Conservation (phyloP, 257 asterid species). For the Nicotiana knightiana region DNA sequence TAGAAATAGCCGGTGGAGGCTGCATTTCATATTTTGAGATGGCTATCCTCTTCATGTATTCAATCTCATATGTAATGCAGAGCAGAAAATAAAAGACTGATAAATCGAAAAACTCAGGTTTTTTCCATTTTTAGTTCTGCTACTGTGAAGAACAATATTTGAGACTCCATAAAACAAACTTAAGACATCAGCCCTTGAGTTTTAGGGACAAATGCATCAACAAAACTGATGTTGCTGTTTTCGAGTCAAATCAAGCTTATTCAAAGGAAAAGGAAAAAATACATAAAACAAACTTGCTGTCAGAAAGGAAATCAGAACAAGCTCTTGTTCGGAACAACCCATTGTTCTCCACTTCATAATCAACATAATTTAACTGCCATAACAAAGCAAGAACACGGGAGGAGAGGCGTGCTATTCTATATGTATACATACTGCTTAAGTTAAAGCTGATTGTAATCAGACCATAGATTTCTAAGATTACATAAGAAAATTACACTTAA, state of each 20-base stretch:
- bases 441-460: background rate
- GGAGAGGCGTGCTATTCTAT: background rate
- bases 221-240: background rate
- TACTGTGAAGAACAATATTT: too few species aligned
- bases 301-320: background rate
- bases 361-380: background rate
- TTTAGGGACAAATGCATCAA: background rate
- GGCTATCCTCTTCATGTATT: background rate
- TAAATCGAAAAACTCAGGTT: background rate
- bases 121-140: background rate
- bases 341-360: background rate
- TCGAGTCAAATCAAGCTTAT: background rate
- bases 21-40: background rate
- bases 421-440: conserved; percentile 2
- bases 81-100: background rate
- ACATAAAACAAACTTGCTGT: background rate
- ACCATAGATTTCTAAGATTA: background rate
- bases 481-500: background rate
- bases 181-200: background rate
- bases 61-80: background rate
- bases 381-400: background rate
- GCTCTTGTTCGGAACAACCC: background rate
- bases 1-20: background rate
- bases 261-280: background rate
- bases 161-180: background rate